Percentiles rank a stretch among this genome's conserved stretches.
These are phyloP conservation scores for Pichia kluyveri DNA, from an alignment of 805 yeast species.

Conservation along the genomic window DNA sequence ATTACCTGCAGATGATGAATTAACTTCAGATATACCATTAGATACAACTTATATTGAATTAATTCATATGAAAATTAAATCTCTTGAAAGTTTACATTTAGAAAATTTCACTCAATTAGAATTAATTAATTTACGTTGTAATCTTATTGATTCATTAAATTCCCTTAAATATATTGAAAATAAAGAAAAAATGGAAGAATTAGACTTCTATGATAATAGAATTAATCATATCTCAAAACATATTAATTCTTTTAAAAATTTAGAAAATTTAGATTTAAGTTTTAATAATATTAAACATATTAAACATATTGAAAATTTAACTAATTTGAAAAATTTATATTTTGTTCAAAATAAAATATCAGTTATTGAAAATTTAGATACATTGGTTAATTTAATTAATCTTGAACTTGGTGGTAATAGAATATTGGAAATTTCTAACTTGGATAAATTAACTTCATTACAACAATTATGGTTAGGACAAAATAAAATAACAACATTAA, in stretches of 20 bases:
- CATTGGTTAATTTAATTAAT: conserved; percentile 47
- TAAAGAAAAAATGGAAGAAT: conserved; percentile 51
- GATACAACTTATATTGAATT: conserved; percentile 56
- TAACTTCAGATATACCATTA: conserved; percentile 46
- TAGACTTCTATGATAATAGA: conserved; percentile 89
- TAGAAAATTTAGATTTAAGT: conserved; percentile 67
- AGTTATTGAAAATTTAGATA: conserved; percentile 58
- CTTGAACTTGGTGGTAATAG: conserved; percentile 90
- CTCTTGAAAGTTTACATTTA: conserved; percentile 53
- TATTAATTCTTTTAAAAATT: conserved; percentile 46
- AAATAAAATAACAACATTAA: conserved; percentile 58
- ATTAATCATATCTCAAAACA: conserved; percentile 77
- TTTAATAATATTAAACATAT: conserved; percentile 85
- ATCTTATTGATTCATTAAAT: conserved; percentile 63
- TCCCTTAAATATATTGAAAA: conserved; percentile 50
- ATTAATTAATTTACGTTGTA: conserved; percentile 70
- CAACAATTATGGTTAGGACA: conserved; percentile 90
- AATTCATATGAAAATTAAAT: conserved; percentile 58
- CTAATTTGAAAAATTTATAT: conserved; percentile 57
- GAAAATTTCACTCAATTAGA: conserved; percentile 48
- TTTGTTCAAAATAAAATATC: conserved; percentile 84
- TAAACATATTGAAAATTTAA: conserved; percentile 61
- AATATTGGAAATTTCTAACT: conserved; percentile 48
- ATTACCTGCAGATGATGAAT: conserved; percentile 61
- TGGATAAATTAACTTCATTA: conserved; percentile 46